Evolutionary conservation across 2,329 filamentous ascomycete genomes (phyloP).

Genomic region (Onygenales sp.): DNA sequence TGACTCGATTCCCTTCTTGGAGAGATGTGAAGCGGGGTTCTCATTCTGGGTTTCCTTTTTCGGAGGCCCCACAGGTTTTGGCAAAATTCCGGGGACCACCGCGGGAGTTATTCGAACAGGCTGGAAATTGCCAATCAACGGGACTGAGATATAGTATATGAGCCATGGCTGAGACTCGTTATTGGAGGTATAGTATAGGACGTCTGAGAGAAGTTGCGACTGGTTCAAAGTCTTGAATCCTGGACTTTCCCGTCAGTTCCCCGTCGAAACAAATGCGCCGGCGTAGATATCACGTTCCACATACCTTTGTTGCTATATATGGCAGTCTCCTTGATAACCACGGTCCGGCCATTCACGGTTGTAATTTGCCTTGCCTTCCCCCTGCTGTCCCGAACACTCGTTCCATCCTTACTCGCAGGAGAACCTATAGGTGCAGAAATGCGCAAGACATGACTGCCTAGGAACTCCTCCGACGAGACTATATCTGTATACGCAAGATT

Average conservation of each 20-base stretch:
- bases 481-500: conserved; percentile 68
- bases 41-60: conserved; percentile 16
- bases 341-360: conserved; percentile 83
- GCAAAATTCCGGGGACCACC: conserved; percentile 38
- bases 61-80: conserved; percentile 13
- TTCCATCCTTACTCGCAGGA: conserved; percentile 42
- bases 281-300: conserved; percentile 7
- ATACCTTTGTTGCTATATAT: conserved; percentile 94
- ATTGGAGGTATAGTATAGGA: conserved; percentile 80
- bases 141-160: conserved; percentile 88
- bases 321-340: conserved; percentile 87
- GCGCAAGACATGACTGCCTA: conserved; percentile 91
- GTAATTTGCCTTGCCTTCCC: conserved; percentile 91
- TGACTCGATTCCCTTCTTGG: conserved; percentile 81
- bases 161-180: conserved; percentile 89
- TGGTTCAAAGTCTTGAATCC: conserved; percentile 89
- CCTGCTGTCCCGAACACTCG: conserved; percentile 72
- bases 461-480: conserved; percentile 83
- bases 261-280: not conserved
- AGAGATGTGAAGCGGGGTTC: conserved; percentile 27
- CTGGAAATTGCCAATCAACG: conserved; percentile 75
- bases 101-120: conserved; percentile 63
- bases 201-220: conserved; percentile 74
- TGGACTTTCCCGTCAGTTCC: conserved; percentile 30
- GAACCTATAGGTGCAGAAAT: conserved; percentile 49